Evolutionary conservation across 2,329 filamentous ascomycete genomes (phyloP).

Genomic region (Fusarium sp.): DNA sequence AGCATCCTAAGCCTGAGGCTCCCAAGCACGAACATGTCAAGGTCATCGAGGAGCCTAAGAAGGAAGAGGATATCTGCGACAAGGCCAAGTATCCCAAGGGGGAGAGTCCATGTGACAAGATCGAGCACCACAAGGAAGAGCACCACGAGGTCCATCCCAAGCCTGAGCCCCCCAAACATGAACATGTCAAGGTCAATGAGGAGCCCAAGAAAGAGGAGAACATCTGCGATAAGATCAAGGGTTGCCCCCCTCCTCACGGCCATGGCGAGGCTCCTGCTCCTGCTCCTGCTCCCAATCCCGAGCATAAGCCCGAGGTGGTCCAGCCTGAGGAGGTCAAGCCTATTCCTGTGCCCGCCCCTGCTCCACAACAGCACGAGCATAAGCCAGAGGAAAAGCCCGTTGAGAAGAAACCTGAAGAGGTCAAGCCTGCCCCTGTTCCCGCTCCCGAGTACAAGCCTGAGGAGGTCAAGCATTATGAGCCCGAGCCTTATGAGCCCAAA

Average conservation of each 20-base stretch:
- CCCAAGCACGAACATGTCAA: background rate
- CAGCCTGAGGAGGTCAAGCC: constrained; percentile 4
- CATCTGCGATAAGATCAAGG: constrained; percentile 26
- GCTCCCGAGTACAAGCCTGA: constrained; percentile 6
- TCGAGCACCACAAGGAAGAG: constrained; percentile 9
- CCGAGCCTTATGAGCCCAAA: constrained; percentile 7
- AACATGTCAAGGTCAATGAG: background rate
- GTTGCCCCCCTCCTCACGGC: background rate
- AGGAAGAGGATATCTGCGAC: constrained; percentile 27
- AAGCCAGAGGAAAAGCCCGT: constrained; percentile 4
- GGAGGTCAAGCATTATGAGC: constrained; percentile 7
- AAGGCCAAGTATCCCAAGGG: constrained; percentile 9
- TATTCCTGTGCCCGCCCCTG: constrained; percentile 22
- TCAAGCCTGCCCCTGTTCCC: constrained; percentile 9
- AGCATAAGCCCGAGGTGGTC: background rate
- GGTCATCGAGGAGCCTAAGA: constrained; percentile 1
- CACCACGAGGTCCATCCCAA: constrained; percentile 1
- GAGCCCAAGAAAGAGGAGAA: constrained; percentile 29
- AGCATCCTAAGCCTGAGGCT: background rate
- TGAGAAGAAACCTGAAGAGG: constrained; percentile 6
- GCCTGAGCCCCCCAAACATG: background rate
- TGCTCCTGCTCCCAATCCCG: background rate
- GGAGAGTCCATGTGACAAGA: constrained; percentile 9
- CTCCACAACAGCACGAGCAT: background rate
- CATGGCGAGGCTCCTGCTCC: constrained; percentile 8